phyloP scores from a whole-genome alignment of 2,329 filamentous ascomycete species.

The Rasamsonia emersonii region DNA sequence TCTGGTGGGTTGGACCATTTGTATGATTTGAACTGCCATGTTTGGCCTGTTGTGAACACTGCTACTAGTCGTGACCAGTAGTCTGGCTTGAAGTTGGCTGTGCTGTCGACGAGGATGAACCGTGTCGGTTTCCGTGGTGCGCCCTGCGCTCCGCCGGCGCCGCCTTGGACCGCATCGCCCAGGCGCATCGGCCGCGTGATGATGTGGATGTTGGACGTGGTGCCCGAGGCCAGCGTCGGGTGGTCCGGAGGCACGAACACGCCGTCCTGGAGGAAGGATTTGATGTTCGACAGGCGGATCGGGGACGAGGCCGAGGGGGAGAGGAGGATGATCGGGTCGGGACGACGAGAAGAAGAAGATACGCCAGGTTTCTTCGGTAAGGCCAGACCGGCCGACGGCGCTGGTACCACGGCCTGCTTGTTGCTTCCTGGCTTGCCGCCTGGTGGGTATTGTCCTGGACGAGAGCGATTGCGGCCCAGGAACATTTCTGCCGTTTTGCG shows the following conservation, averaged over 20 bases:
- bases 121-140: slow-evolving; percentile 58
- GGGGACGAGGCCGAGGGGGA: slow-evolving; percentile 93
- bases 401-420: slow-evolving; percentile 21
- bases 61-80: slow-evolving; percentile 95
- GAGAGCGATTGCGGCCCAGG: slow-evolving; percentile 48
- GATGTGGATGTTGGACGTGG: slow-evolving; percentile 71
- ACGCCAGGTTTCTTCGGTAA: slow-evolving; percentile 36
- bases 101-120: slow-evolving; percentile 91
- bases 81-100: slow-evolving; percentile 92
- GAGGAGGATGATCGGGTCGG: slow-evolving; percentile 87
- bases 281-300: slow-evolving; percentile 90
- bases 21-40: slow-evolving; percentile 98
- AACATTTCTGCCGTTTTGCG: slow-evolving; percentile 76
- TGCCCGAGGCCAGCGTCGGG: slow-evolving; percentile 50
- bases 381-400: slow-evolving; percentile 30
- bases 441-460: slow-evolving; percentile 26
- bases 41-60: slow-evolving; percentile 94
- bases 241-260: slow-evolving; percentile 11
- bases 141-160: slow-evolving; percentile 39
- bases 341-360: slow-evolving; percentile 43
- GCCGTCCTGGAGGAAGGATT: slow-evolving; percentile 30
- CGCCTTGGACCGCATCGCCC: too few relatives aligned
- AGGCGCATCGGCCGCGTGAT: slow-evolving; percentile 72
- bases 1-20: slow-evolving; percentile 87
- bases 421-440: slow-evolving; percentile 26